phyloP scores from a whole-genome alignment of 441 rosid genomes.

The Croton setiger region DNA sequence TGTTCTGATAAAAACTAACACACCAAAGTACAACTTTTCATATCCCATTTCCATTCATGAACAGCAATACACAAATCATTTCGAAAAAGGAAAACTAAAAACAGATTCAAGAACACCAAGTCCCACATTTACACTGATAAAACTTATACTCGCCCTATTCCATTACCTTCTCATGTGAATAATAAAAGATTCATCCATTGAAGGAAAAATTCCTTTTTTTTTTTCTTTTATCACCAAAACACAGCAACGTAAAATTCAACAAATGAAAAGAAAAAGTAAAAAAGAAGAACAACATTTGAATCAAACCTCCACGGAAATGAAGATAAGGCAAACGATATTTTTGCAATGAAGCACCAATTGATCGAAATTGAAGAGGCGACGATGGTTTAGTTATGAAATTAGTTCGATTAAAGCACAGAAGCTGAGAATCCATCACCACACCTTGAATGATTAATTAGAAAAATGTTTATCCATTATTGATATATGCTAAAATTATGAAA shows the following conservation, averaged over 20 bases:
- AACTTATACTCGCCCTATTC: too few species aligned
- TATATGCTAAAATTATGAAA: not conserved
- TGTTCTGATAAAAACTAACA: not conserved
- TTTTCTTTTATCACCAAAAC: too few species aligned
- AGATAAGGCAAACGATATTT: constrained; percentile 10
- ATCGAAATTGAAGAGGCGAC: constrained; percentile 17
- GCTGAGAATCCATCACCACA: constrained; percentile 41
- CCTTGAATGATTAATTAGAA: constrained; percentile 32
- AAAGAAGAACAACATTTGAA: not conserved
- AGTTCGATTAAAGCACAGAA: constrained; percentile 31
- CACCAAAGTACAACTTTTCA: too few species aligned
- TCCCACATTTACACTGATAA: too few species aligned
- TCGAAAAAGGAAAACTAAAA: too few species aligned
- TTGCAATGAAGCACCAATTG: not conserved
- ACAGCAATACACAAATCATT: too few species aligned
- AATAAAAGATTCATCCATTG: too few species aligned
- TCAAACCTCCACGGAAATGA: constrained; percentile 25
- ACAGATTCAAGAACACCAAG: too few species aligned
- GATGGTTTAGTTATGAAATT: constrained; percentile 23
- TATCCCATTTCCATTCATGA: too few species aligned
- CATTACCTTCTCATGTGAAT: too few species aligned
- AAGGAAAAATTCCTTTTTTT: too few species aligned
- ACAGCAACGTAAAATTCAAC: not conserved
- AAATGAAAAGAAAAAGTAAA: too few species aligned
- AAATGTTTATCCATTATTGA: not conserved